Evolutionary conservation across 2,329 filamentous ascomycete genomes (phyloP), one percentile per base, ranked within the genome.

Genomic region (Stylonectria norvegica): DNA sequence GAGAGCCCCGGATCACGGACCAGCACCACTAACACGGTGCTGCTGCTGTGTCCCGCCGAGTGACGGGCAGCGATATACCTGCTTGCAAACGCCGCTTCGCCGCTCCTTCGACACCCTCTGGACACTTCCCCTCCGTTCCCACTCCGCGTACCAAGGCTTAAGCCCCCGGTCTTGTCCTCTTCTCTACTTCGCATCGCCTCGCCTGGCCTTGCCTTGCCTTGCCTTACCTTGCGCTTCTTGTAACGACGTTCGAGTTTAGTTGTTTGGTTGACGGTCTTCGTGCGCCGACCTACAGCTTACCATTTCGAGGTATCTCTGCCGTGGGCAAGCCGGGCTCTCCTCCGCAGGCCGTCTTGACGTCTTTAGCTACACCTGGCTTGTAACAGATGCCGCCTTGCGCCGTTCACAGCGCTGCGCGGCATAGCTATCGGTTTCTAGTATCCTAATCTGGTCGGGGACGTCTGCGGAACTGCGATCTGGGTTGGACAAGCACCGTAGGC

Each of bases 1-100:
- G 65, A 66, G 63, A 68, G 64, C 64, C 67, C 69, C 66, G 64
- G 63, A 64, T 58, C 57, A 59, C 59, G 57, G 56, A 53, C 57
- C 50, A 60, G 52, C 56, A 56, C 58, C 60, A 60, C 60, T 60
- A 58, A 56, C 55, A 58, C 52, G 48, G 52, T 50, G 50, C 52
- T 56, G 57, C 48, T 57, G 59, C 39, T 30, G n/a, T 50, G 59
- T 57, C 53, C 58, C 55, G 54, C 46, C 41, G 45, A 53, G 55
- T 55, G 55, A 60, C 50, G 51, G 53, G 45, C 51, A 52, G 53
- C 57, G 58, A 60, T 63, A 60, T 58, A 61, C 55, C 46, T 58
- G 36, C 49, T 51, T 55, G 53, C 49, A 56, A 42, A 48, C 52
- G 55, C 53, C 55, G 47, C 53, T 51, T 49, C 52, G 55, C 53